Evolutionary conservation across 75 land plant genomes (phyloP).

Genomic region (Sequoiadendron giganteum): DNA sequence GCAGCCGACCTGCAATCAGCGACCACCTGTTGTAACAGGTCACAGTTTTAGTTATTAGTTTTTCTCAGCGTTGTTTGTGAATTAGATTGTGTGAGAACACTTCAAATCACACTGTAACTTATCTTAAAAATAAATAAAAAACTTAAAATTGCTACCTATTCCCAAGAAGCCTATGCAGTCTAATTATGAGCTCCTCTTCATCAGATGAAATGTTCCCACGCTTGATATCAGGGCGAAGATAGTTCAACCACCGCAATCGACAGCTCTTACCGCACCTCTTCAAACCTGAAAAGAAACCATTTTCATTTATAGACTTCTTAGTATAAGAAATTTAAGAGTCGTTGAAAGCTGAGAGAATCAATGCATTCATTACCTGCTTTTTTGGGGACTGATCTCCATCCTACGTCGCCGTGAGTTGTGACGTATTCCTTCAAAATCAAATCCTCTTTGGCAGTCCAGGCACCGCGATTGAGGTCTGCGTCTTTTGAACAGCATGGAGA

Average conservation of each 20-base stretch:
- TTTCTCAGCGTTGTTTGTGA: no score
- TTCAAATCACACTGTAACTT: no score
- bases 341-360: background rate
- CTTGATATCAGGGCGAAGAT: slow-evolving; percentile 6
- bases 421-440: background rate
- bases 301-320: background rate
- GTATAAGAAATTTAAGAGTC: background rate
- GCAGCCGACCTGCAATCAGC: background rate
- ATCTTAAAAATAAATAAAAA: no score
- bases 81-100: no score
- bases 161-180: background rate
- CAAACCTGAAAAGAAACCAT: background rate
- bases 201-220: slow-evolving; percentile 7
- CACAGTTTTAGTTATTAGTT: no score
- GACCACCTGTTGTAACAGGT: background rate
- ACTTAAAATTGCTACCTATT: background rate
- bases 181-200: background rate
- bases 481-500: background rate
- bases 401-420: background rate
- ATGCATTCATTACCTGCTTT: background rate
- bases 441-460: background rate
- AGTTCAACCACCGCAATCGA: slow-evolving; percentile 5
- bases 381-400: background rate
- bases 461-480: background rate
- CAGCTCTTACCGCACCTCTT: background rate